These are phyloP conservation scores for Anaeromyces robustus DNA, from an alignment of 192 early-diverging fungal genomes.

Conservation along the genomic window DNA sequence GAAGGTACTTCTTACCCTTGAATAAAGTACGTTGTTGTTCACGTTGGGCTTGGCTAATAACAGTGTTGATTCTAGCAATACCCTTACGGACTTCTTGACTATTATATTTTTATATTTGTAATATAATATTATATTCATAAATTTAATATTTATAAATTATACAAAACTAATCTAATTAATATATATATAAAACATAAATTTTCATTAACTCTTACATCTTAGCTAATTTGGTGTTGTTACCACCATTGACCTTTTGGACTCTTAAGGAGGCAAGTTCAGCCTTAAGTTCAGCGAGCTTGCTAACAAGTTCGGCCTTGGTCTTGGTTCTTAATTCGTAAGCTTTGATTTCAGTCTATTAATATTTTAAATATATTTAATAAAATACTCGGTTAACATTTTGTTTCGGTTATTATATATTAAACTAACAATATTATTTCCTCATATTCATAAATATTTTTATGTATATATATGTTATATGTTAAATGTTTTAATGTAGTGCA, in stretches of 20 bases:
- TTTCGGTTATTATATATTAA: too few species aligned
- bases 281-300: slow-evolving; percentile 89
- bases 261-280: slow-evolving; percentile 82
- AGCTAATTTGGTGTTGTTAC: slow-evolving; percentile 58
- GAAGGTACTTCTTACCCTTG: slow-evolving; percentile 87
- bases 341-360: slow-evolving; percentile 63
- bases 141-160: not conserved
- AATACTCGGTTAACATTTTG: too few species aligned
- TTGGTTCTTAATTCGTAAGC: slow-evolving; percentile 85
- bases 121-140: slow-evolving; percentile 1
- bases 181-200: not conserved
- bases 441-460: too few species aligned
- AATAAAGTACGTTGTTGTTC: slow-evolving; percentile 77
- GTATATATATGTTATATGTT: too few species aligned
- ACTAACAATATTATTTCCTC: too few species aligned
- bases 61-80: slow-evolving; percentile 88
- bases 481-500: too few species aligned
- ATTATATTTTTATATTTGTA: slow-evolving; percentile 1
- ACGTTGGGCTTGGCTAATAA: slow-evolving; percentile 85
- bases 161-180: too few species aligned
- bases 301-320: slow-evolving; percentile 80
- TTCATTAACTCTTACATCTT: slow-evolving; percentile 46
- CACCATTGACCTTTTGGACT: slow-evolving; percentile 83
- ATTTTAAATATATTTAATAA: not conserved
- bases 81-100: slow-evolving; percentile 78